phyloP scores from a whole-genome alignment of 805 yeast genomes.

The Metschnikowia bowlesiae region DNA sequence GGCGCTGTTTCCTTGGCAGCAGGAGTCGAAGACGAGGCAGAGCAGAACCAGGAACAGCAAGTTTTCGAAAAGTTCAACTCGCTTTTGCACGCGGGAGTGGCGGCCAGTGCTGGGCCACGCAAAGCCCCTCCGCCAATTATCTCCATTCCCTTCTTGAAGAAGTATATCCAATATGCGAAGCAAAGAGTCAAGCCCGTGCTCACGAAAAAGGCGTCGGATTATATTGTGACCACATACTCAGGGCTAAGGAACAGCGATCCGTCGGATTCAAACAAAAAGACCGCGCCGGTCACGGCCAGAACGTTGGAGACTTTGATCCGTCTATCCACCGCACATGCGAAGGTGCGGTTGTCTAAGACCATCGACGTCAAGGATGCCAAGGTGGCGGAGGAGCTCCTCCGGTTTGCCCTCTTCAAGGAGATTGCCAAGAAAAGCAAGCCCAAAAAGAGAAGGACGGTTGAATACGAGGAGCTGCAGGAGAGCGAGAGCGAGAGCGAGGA shows the following conservation, averaged over 20 bases:
- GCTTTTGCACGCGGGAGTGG: slow-evolving; percentile 75
- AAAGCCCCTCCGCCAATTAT: slow-evolving; percentile 36
- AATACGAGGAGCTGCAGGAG: slow-evolving; percentile 21
- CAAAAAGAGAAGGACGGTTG: slow-evolving; percentile 24
- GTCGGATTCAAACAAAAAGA: slow-evolving; percentile 58
- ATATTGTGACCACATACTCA: slow-evolving; percentile 76
- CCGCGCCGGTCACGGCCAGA: slow-evolving; percentile 97
- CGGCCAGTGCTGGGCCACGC: slow-evolving; percentile 13
- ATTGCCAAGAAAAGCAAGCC: slow-evolving; percentile 36
- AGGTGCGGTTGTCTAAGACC: slow-evolving; percentile 76
- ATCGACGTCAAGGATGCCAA: slow-evolving; percentile 76
- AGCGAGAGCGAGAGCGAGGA: slow-evolving; percentile 34
- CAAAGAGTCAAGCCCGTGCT: slow-evolving; percentile 79
- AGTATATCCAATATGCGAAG: slow-evolving; percentile 92
- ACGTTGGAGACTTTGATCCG: slow-evolving; percentile 94
- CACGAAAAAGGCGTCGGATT: slow-evolving; percentile 69
- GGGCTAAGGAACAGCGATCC: slow-evolving; percentile 70
- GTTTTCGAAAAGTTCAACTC: slow-evolving; percentile 85
- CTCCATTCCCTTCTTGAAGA: slow-evolving; percentile 80
- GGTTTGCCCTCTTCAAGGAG: slow-evolving; percentile 84
- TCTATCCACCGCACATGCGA: slow-evolving; percentile 93
- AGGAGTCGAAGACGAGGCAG: slow-evolving; percentile 57
- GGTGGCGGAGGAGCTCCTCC: slow-evolving; percentile 78
- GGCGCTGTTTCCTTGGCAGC: slow-evolving; percentile 70
- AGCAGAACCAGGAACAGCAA: slow-evolving; percentile 48